A percentile compares a stretch with the other conserved stretches of the same genome.
phyloP scores from a whole-genome alignment of 257 asterid genomes.

The Solanum ahanhuiri region DNA sequence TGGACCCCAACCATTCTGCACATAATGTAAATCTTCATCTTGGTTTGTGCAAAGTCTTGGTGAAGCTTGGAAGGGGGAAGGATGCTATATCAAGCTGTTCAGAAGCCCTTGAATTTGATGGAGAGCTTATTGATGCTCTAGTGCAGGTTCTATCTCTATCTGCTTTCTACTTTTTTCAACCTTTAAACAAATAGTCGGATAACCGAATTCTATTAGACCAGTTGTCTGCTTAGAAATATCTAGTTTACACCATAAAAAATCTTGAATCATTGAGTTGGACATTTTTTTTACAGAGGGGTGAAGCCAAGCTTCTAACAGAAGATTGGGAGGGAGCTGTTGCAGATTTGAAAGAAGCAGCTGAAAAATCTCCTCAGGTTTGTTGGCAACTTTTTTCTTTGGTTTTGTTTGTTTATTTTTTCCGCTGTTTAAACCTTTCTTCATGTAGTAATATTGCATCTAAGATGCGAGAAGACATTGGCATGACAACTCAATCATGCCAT shows the following conservation, averaged over 20 bases:
- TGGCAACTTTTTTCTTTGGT: neutral
- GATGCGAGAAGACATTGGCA: neutral
- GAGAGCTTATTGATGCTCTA: conserved; percentile 72
- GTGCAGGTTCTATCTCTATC: conserved; percentile 46
- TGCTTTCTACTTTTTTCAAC: neutral
- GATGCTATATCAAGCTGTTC: conserved; percentile 79
- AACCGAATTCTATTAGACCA: neutral
- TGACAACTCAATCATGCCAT: neutral
- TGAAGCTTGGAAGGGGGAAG: conserved; percentile 84
- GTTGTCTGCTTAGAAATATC: neutral
- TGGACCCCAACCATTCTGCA: conserved; percentile 81
- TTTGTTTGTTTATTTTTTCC: neutral
- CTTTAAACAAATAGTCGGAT: neutral
- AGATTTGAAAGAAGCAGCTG: conserved; percentile 79
- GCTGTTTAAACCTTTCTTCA: neutral
- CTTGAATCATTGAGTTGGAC: neutral
- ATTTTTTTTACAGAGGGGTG: conserved; percentile 55
- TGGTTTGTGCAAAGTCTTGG: conserved; percentile 77
- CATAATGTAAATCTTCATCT: conserved; percentile 74
- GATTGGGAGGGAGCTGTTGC: conserved; percentile 86
- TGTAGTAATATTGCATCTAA: neutral
- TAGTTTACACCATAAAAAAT: neutral
- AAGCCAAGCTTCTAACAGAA: conserved; percentile 92
- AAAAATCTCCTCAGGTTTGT: conserved; percentile 85
- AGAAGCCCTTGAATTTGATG: conserved; percentile 73